Evolutionary conservation across 2,329 filamentous ascomycete genomes (phyloP), one percentile per base, ranked within the genome.

Genomic region (Blastomyces emzantsi): DNA sequence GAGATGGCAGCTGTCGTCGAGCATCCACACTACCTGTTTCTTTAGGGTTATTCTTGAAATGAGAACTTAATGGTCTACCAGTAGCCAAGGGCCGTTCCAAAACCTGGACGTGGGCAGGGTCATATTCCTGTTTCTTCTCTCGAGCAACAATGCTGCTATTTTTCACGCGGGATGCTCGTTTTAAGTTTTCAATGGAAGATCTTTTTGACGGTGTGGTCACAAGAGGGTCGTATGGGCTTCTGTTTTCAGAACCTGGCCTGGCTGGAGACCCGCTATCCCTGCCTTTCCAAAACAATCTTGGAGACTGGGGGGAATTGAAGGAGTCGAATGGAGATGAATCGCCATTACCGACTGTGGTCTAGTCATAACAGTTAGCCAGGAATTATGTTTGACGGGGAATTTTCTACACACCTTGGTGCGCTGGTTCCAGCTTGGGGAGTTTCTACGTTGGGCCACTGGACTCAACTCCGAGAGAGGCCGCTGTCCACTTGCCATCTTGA

Each of bases 71-170:
- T 5, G 83, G 82, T 28, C 82, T 80, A 56, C 80, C 81, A 36
- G 77, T 88, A 72, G 90, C 86, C 68, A 95, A 82, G 47, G 92
- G 91, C 67, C 92, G 86, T 78, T 97, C 90, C 66, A 96, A 84
- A 64, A 90, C 82, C 56, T 89, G 88, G 62, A 92, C 78, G 68
- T 86, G 85, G 63, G 88, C 84, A 36, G 92, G 91, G 75, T 97
- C 91, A 80, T 97, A 97, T 79, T 95, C 90, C 75, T 92, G 86
- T 78, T 92, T 92, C 73, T 92, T 89, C 78, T 97, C 92, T 63
- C 92, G 88, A 52, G 91, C 92, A 74, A 96, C 90, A 82, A 97
- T 97, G 79, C 88, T 96, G 83, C 93, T 97, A 80, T 96, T 97
- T 83, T 93, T 96, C 71, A 99, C 94, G 65, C 94, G 89, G 63